Evolutionary conservation across 495 filamentous ascomycete genomes (phyloP).

Genomic region (Hyaloscypha finlandica): DNA sequence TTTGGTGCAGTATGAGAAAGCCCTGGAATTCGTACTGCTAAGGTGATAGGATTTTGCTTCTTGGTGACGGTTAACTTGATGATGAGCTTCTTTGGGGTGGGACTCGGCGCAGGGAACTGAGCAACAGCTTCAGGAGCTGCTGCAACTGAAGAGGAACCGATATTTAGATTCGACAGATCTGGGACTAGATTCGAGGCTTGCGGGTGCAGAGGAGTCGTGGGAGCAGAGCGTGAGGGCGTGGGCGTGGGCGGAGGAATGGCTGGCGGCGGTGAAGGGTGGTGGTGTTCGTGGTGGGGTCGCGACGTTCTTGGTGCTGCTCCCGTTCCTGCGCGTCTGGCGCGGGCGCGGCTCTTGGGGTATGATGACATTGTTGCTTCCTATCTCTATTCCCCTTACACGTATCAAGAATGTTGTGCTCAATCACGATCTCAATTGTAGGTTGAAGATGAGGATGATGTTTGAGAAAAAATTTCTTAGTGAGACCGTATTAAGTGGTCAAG

Average conservation of each 20-base stretch:
- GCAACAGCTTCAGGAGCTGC: neutral
- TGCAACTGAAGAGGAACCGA: neutral
- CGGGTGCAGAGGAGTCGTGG: neutral
- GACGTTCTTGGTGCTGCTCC: neutral
- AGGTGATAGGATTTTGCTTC: neutral
- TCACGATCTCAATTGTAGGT: neutral
- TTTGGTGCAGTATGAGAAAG: neutral
- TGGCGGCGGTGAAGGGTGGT: neutral
- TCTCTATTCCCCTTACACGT: neutral
- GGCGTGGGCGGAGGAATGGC: neutral
- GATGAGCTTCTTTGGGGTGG: neutral
- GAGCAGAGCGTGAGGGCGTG: neutral
- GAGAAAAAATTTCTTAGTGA: neutral
- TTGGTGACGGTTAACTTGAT: neutral
- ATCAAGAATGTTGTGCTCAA: neutral
- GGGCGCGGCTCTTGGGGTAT: neutral
- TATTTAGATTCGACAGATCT: neutral
- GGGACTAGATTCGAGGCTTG: neutral
- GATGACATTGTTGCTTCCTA: neutral
- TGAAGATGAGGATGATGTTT: neutral
- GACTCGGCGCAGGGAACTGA: no score
- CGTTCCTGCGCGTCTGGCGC: neutral
- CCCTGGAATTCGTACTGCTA: neutral
- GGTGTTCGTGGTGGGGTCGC: conserved; percentile 1
- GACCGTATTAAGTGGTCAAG: neutral